phyloP scores from a whole-genome alignment of 225 moss, liverwort and hornwort genomes.

The Ulota crispa region DNA sequence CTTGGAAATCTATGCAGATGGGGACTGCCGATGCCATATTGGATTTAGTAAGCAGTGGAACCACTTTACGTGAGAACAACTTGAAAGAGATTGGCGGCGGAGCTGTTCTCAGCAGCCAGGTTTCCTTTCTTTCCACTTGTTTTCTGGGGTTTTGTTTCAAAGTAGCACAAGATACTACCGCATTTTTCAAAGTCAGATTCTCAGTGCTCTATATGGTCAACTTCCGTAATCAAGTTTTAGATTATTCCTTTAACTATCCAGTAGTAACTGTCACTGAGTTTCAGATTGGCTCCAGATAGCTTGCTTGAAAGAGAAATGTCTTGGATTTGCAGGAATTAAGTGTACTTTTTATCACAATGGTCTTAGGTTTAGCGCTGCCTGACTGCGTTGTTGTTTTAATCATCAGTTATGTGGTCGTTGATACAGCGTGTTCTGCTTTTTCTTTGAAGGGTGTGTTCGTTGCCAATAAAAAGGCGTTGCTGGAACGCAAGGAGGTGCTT shows the following conservation, averaged over 20 bases:
- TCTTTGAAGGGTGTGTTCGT: constrained; percentile 79
- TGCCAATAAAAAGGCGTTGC: constrained; percentile 78
- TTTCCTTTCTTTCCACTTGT: constrained; percentile 20
- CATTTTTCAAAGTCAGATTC: not conserved
- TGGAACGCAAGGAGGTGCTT: constrained; percentile 71
- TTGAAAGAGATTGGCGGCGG: constrained; percentile 86
- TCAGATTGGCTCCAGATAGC: not conserved
- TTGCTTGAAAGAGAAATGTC: not conserved
- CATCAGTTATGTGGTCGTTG: not conserved
- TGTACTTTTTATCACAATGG: not conserved
- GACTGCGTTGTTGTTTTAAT: not conserved
- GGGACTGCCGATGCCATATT: constrained; percentile 98
- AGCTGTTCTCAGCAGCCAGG: constrained; percentile 81
- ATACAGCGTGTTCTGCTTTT: not conserved
- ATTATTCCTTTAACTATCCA: not conserved
- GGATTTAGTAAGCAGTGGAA: constrained; percentile 97
- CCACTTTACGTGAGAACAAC: constrained; percentile 95
- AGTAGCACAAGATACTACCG: not conserved
- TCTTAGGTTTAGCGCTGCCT: not conserved
- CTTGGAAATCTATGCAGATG: constrained; percentile 61
- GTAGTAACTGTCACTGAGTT: not conserved
- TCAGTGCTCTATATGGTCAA: not conserved
- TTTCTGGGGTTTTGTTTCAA: not conserved
- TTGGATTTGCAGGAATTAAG: not conserved
- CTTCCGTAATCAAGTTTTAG: not conserved